Evolutionary conservation across 2,329 filamentous ascomycete genomes (phyloP).

Genomic region (Fusarium sulawesiense): DNA sequence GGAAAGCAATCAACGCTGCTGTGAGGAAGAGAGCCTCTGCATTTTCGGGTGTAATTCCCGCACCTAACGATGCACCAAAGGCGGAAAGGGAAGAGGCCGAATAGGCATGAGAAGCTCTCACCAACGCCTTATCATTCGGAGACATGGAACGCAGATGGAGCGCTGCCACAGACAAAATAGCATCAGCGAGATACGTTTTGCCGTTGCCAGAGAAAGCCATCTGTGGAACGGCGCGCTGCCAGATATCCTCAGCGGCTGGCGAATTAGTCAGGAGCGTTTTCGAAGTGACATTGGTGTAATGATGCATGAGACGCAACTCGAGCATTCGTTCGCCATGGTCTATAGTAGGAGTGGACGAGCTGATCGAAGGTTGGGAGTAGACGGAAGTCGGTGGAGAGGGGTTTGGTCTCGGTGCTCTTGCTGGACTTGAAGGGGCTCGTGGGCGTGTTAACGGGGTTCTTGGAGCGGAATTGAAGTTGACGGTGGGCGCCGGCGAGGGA

Average conservation of each 20-base stretch:
- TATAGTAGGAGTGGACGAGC: conserved; percentile 49
- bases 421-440: conserved; percentile 36
- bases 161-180: conserved; percentile 72
- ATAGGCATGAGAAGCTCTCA: conserved; percentile 72
- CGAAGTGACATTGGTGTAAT: conserved; percentile 70
- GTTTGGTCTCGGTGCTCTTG: conserved; percentile 39
- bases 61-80: conserved; percentile 67
- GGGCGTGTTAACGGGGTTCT: conserved; percentile 42
- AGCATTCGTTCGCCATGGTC: conserved; percentile 60
- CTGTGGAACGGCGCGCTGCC: conserved; percentile 69
- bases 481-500: conserved; percentile 38
- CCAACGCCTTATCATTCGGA: conserved; percentile 69
- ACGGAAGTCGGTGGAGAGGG: conserved; percentile 50
- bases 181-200: conserved; percentile 69
- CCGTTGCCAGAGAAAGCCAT: conserved; percentile 70
- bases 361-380: conserved; percentile 47
- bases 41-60: conserved; percentile 68
- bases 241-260: conserved; percentile 65
- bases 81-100: conserved; percentile 72
- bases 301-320: conserved; percentile 72
- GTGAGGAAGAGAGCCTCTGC: conserved; percentile 73
- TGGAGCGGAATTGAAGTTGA: conserved; percentile 37
- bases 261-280: conserved; percentile 68
- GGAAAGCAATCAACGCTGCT: conserved; percentile 72
- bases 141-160: conserved; percentile 68